Evolutionary conservation across 176 grass and related monocot species (phyloP).

Genomic region (Luzula sylvatica): DNA sequence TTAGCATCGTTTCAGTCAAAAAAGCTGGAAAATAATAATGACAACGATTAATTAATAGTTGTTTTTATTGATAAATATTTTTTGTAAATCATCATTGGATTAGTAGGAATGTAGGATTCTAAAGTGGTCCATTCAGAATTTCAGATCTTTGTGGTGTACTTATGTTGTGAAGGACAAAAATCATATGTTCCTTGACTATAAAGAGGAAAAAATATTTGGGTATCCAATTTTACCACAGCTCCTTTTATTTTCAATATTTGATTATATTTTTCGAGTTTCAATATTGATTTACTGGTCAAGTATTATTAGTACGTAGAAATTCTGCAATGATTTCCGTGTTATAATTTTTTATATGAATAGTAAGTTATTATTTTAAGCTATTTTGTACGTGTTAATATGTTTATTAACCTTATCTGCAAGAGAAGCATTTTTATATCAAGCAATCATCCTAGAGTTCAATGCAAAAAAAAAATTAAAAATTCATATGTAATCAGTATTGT

Average conservation of each 20-base stretch:
- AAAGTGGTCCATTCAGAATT: slow-evolving; percentile 13
- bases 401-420: too few relatives aligned
- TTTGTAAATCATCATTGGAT: slow-evolving; percentile 6
- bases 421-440: too few relatives aligned
- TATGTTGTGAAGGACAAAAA: slow-evolving; percentile 4
- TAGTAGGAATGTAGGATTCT: slow-evolving; percentile 12
- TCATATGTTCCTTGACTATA: slow-evolving; percentile 13
- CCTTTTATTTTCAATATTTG: not conserved
- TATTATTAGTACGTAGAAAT: not conserved
- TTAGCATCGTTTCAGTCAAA: too few relatives aligned
- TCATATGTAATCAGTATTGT: too few relatives aligned
- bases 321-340: not conserved
- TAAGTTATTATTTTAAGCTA: too few relatives aligned
- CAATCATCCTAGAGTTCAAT: too few relatives aligned
- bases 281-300: not conserved
- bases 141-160: slow-evolving; percentile 12
- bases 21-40: too few relatives aligned
- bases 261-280: not conserved
- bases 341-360: not conserved
- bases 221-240: not conserved
- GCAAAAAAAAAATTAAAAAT: too few relatives aligned
- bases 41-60: too few relatives aligned
- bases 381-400: too few relatives aligned
- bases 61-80: too few relatives aligned
- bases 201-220: slow-evolving; percentile 12